Evolutionary conservation across 495 filamentous ascomycete genomes (phyloP).

Genomic region (Penicillium waksmanii): DNA sequence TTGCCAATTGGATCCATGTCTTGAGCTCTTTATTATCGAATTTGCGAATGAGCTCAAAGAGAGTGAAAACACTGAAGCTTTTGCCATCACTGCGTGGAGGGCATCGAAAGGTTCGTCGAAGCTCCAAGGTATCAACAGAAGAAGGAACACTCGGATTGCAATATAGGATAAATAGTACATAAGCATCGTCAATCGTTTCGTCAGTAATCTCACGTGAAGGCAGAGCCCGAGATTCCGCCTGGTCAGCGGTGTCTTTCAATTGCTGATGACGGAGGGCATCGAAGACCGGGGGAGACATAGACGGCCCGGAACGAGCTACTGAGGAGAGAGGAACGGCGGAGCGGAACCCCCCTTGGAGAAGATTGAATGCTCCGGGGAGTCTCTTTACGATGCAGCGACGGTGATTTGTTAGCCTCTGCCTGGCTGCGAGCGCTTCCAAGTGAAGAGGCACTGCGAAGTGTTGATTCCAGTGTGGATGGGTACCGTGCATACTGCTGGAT

Average conservation of each 20-base stretch:
- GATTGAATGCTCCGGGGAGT: slow-evolving; percentile 51
- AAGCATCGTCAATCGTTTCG: slow-evolving; percentile 82
- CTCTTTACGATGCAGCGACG: slow-evolving; percentile 45
- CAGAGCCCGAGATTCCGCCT: slow-evolving; percentile 48
- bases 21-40: slow-evolving; percentile 89
- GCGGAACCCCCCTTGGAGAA: slow-evolving; percentile 44
- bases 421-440: slow-evolving; percentile 47
- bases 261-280: slow-evolving; percentile 37
- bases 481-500: slow-evolving; percentile 52
- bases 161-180: slow-evolving; percentile 86
- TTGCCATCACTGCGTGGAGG: slow-evolving; percentile 94
- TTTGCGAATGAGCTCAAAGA: slow-evolving; percentile 82
- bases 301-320: slow-evolving; percentile 38
- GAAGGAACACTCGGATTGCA: slow-evolving; percentile 80
- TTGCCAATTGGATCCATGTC: slow-evolving; percentile 92
- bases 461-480: slow-evolving; percentile 43
- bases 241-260: slow-evolving; percentile 40
- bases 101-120: slow-evolving; percentile 78
- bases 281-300: slow-evolving; percentile 49
- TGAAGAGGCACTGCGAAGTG: slow-evolving; percentile 49
- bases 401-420: slow-evolving; percentile 43
- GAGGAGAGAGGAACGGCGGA: slow-evolving; percentile 36
- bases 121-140: slow-evolving; percentile 70
- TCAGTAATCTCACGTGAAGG: slow-evolving; percentile 73
- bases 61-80: slow-evolving; percentile 79